Base-by-base conservation (phyloP, 2,329 filamentous ascomycete species). In the Talaromyces sp. region DNA sequence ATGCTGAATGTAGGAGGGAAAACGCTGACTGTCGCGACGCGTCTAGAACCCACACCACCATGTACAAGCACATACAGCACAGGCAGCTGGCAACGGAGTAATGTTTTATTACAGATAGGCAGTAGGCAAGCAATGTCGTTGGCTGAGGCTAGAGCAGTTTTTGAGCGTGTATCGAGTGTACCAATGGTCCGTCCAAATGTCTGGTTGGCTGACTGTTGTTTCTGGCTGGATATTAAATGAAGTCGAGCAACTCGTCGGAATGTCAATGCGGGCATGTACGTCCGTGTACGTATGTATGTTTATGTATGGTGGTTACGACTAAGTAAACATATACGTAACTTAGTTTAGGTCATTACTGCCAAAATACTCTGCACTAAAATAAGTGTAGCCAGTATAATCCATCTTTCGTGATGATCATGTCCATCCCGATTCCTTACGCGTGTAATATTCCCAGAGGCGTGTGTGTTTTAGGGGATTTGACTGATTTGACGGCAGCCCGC, bases 191-290 rank as follows among this genome's bases (percentile, higher is more conserved):
- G 28, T 52, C 48, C 48, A 52, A 35, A 33, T 18, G 28, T 18
- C 14, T 52, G 16, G 28, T 18, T 33, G n/a, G 28, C 25, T 33
- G 28, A 21, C 25, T 21, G 18, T 37, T 54, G 33, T 28, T 54
- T 35, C n/a, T 50, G 48, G 31, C 12, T 52, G 7, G n/a, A 52
- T 31, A 21, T 9, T 37, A 54, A 35, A 37, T 14, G 50, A 54
- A 37, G 50, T 37, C 23, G 48, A 35, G 50, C 50, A 54, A 23
- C n/a, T 35, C 5, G 18, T 16, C n/a, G 50, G 50, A 54, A 54
- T 54, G 50, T 54, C 50, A 54, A 37, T 54, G 50, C 50, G 50
- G 50, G 50, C 50, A 23, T 52, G 48, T 33, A 52, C 40, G 40
- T 40, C n/a, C 18, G 42, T 21, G 28, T 54, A 54, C 3, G 21